These are phyloP conservation scores for Mrakia frigida DNA, from an alignment of 768 basidiomycete genomes.

Conservation along the genomic window DNA sequence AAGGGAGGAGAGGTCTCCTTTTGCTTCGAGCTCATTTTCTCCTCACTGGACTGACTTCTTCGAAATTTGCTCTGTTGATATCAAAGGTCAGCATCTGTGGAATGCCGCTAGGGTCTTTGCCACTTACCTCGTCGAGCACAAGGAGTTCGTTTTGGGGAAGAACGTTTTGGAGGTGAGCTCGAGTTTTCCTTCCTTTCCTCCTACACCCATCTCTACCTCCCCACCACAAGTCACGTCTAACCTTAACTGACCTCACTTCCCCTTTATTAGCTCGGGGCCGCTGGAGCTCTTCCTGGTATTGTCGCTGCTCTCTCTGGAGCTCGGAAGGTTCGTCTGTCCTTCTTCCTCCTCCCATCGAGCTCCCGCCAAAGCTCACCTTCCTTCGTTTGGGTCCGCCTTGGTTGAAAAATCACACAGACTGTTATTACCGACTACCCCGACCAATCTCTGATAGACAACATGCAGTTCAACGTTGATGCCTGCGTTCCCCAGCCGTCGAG, in stretches of 20 bases:
- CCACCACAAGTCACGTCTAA: not conserved
- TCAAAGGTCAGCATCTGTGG: constrained; percentile 44
- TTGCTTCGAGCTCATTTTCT: constrained; percentile 60
- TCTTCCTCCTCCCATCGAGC: not conserved
- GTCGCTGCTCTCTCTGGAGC: constrained; percentile 69
- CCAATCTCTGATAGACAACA: constrained; percentile 63
- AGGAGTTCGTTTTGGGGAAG: constrained; percentile 41
- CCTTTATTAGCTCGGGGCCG: constrained; percentile 63
- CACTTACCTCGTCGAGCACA: constrained; percentile 40
- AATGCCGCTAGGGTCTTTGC: constrained; percentile 40
- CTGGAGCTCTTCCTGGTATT: constrained; percentile 73
- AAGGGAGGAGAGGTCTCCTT: constrained; percentile 55
- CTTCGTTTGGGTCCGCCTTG: no score
- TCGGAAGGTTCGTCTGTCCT: constrained; percentile 52
- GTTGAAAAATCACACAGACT: no score
- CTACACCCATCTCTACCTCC: not conserved
- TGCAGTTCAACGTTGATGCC: constrained; percentile 59
- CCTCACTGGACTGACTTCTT: not conserved
- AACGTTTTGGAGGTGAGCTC: constrained; percentile 58
- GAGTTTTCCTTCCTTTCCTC: not conserved
- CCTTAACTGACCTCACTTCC: not conserved
- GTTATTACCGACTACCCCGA: constrained; percentile 94
- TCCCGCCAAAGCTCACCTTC: not conserved
- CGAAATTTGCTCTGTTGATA: constrained; percentile 45
- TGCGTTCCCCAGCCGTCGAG: constrained; percentile 50